Conservation (phyloP, 768 basidiomycete species). For the Boletus insuetus region DNA sequence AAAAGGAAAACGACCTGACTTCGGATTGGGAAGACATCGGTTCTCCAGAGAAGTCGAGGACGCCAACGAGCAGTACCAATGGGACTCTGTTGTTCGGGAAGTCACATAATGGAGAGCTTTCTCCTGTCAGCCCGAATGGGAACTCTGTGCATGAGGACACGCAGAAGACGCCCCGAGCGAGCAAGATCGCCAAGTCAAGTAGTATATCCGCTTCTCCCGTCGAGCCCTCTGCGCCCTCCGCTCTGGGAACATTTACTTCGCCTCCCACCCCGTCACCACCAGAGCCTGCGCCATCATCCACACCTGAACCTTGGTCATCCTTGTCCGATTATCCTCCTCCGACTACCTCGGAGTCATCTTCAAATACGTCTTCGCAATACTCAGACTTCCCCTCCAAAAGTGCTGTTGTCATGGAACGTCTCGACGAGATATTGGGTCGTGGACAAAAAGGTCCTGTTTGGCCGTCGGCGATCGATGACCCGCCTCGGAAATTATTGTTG, state of each 20-base stretch:
- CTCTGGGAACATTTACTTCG: constrained; percentile 32
- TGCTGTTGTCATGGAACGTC: constrained; percentile 57
- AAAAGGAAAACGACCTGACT: constrained; percentile 54
- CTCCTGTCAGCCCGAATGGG: constrained; percentile 27
- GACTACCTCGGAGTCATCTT: constrained; percentile 74
- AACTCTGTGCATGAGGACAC: constrained; percentile 28
- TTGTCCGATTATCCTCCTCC: constrained; percentile 66
- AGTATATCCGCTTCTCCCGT: constrained; percentile 20
- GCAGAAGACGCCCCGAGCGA: constrained; percentile 35
- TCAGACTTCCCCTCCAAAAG: constrained; percentile 50
- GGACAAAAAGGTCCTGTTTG: constrained; percentile 57
- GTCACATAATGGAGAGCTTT: constrained; percentile 27
- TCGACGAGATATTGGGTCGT: constrained; percentile 68
- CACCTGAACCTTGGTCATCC: constrained; percentile 78
- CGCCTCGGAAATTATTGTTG: constrained; percentile 81
- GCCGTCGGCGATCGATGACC: constrained; percentile 73
- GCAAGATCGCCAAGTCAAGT: constrained; percentile 32
- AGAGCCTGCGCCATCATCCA: constrained; percentile 60
- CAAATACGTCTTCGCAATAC: constrained; percentile 68
- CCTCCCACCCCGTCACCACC: constrained; percentile 46
- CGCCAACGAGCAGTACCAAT: constrained; percentile 47
- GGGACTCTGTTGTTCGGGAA: constrained; percentile 32
- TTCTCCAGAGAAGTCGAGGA: constrained; percentile 41
- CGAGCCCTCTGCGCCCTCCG: constrained; percentile 16
- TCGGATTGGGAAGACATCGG: constrained; percentile 67